Percentiles rank a stretch among this genome's conserved stretches.
These are phyloP conservation scores for Globisporangium echinulatum DNA, from an alignment of 352 stramenopile genomes.

Conservation along the genomic window DNA sequence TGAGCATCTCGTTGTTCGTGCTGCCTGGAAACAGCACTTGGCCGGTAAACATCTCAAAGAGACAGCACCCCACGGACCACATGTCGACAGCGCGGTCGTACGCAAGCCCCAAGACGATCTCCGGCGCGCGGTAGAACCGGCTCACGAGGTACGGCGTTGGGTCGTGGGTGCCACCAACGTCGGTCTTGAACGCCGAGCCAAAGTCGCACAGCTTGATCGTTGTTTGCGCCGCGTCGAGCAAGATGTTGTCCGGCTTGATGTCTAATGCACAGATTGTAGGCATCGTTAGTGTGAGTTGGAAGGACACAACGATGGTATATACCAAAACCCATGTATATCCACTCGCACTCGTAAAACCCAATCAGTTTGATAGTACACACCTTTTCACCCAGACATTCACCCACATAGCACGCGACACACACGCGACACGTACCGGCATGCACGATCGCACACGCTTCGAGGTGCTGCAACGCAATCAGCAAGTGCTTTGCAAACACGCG, in stretches of 20 bases:
- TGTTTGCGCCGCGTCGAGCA: conserved; percentile 94
- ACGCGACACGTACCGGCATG: conserved; percentile 73
- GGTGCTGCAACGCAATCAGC: conserved; percentile 69
- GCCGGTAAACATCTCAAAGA: conserved; percentile 98
- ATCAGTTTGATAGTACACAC: too few species aligned
- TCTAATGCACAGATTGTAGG: conserved; percentile 35
- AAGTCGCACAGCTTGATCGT: conserved; percentile 98
- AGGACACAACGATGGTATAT: background rate
- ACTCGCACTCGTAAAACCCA: too few species aligned
- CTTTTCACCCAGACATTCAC: background rate
- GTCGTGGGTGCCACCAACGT: conserved; percentile 83
- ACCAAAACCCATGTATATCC: background rate
- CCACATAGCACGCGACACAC: conserved; percentile 3
- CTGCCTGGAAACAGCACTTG: conserved; percentile 95
- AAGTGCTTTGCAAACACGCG: conserved; percentile 80
- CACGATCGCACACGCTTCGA: conserved; percentile 81
- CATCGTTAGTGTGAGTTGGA: too few species aligned
- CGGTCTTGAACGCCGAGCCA: conserved; percentile 93
- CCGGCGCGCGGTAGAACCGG: conserved; percentile 97
- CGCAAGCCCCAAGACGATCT: conserved; percentile 86
- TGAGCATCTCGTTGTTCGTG: conserved; percentile 98
- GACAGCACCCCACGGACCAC: conserved; percentile 95
- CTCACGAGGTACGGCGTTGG: conserved; percentile 98
- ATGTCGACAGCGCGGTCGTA: conserved; percentile 97
- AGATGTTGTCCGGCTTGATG: conserved; percentile 98